Evolutionary conservation across 441 rosid genomes (phyloP).

Genomic region (Pelargonium cotyledonis): DNA sequence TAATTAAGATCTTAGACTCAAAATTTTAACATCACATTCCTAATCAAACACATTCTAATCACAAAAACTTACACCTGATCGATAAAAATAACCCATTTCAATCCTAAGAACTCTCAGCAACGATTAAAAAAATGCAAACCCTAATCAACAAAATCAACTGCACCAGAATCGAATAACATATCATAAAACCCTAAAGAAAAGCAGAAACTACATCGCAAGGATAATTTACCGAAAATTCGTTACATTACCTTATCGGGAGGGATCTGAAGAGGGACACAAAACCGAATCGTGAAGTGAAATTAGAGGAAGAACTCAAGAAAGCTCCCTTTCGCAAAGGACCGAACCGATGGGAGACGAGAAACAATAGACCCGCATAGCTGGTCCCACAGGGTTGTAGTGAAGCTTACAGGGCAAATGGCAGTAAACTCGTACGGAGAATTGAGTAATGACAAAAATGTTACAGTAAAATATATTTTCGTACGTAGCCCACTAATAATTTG

Average conservation of each 20-base stretch:
- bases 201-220: background rate
- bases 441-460: too few relatives aligned
- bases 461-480: too few relatives aligned
- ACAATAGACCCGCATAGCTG: background rate
- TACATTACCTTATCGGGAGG: background rate
- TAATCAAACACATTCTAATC: background rate
- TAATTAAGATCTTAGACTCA: too few relatives aligned
- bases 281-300: background rate
- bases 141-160: background rate
- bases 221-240: background rate
- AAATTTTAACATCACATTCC: too few relatives aligned
- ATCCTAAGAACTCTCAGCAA: background rate
- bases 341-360: background rate
- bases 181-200: background rate
- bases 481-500: too few relatives aligned
- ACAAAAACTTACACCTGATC: background rate
- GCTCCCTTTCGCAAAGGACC: background rate
- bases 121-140: background rate
- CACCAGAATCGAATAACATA: background rate
- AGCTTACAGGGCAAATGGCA: too few relatives aligned
- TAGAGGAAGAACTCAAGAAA: background rate
- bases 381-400: background rate
- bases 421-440: too few relatives aligned
- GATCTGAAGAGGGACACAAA: background rate
- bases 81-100: background rate